A percentile compares a stretch with the other conserved stretches of the same genome.
Conservation (phyloP, 2,329 filamentous ascomycete species). For the Monosporascus sp. region DNA sequence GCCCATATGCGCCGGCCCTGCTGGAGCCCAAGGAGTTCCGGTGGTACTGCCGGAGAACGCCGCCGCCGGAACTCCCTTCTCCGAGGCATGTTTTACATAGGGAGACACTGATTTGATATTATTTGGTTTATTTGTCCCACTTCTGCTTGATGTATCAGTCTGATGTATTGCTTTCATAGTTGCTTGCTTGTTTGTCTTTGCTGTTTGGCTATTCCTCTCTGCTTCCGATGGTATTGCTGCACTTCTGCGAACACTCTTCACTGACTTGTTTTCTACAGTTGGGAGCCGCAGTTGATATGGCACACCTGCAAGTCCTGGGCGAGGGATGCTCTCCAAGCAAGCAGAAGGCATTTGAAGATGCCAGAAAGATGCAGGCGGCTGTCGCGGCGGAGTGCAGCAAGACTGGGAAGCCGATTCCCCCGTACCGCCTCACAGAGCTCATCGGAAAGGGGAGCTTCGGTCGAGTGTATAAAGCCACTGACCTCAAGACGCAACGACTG, state of each 20-base stretch:
- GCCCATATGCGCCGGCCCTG: constrained; percentile 4
- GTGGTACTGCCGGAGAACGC: too few relatives aligned
- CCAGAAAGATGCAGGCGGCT: constrained; percentile 61
- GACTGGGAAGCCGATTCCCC: constrained; percentile 54
- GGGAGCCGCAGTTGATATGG: constrained; percentile 15
- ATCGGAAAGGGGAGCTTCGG: constrained; percentile 74
- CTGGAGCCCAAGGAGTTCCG: too few relatives aligned
- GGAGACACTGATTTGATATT: background rate
- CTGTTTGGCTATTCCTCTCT: background rate
- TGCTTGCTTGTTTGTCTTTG: background rate
- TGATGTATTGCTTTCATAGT: background rate
- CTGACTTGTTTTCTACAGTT: constrained; percentile 9
- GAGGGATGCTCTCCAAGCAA: constrained; percentile 16
- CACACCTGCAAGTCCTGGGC: constrained; percentile 21
- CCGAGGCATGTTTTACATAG: background rate
- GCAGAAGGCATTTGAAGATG: constrained; percentile 62
- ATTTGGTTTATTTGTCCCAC: background rate
- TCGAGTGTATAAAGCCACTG: constrained; percentile 63
- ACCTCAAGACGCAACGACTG: constrained; percentile 42
- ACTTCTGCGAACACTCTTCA: background rate
- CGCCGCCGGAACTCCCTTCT: too few relatives aligned
- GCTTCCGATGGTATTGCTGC: background rate
- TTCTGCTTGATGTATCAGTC: too few relatives aligned
- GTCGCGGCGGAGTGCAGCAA: constrained; percentile 59
- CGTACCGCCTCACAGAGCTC: constrained; percentile 64